These are phyloP conservation scores for Calonectria pteridis DNA, from an alignment of 2,329 filamentous ascomycete species.

Conservation along the genomic window DNA sequence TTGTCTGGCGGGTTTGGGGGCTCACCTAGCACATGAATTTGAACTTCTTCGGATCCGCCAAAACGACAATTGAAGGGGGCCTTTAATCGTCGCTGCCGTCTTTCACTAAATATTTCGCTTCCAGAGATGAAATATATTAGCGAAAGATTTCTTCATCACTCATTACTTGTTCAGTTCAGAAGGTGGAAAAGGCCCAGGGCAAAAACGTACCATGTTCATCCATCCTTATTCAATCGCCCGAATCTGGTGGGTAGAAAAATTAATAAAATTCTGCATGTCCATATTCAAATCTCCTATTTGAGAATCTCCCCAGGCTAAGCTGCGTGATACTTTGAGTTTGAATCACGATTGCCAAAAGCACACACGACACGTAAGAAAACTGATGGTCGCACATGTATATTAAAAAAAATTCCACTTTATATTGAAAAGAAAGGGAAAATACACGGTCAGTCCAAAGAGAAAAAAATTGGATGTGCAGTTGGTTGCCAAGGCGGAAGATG, in stretches of 20 bases:
- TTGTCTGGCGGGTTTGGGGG: background rate
- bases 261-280: background rate
- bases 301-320: background rate
- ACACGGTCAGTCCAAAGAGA: no score
- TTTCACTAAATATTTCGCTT: no score
- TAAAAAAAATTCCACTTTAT: no score
- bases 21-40: no score
- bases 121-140: background rate
- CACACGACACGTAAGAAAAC: background rate
- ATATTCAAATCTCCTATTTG: background rate
- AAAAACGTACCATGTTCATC: background rate
- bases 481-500: background rate
- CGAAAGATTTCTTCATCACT: background rate
- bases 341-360: no score
- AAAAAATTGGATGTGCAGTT: background rate
- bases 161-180: background rate
- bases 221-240: no score
- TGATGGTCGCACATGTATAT: no score
- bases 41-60: rapidly evolving
- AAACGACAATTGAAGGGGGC: no score
- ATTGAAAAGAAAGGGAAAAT: no score
- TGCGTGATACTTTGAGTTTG: background rate
- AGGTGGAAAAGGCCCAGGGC: background rate
- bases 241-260: no score
- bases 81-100: no score